A percentile compares a stretch with the other conserved stretches of the same genome.
Evolutionary conservation across 768 basidiomycete genomes (phyloP).

Genomic region (Lactifluus subvellereus): DNA sequence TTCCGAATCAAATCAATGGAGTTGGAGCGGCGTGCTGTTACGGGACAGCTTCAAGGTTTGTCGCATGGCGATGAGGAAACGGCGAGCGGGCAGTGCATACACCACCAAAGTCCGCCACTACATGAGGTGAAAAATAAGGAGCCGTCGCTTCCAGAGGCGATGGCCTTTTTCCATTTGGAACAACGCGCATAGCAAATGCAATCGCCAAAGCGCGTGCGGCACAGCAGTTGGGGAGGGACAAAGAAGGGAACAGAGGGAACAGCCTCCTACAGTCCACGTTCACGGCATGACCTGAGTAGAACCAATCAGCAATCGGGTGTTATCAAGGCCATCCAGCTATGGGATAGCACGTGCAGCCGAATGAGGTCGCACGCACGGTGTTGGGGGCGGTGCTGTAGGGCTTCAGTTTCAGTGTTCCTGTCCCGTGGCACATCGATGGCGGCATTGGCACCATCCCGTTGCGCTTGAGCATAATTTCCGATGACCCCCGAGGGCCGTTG

Average conservation of each 20-base stretch:
- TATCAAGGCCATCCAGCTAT: background rate
- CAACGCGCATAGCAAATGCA: background rate
- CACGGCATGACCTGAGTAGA: background rate
- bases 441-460: background rate
- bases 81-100: background rate
- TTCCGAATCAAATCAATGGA: background rate
- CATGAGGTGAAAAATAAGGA: background rate
- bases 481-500: background rate
- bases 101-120: background rate
- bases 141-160: background rate
- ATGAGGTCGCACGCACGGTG: background rate
- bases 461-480: too few species aligned
- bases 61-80: conserved; percentile 1
- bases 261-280: conserved; percentile 13
- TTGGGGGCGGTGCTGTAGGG: conserved; percentile 13
- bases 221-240: background rate
- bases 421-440: background rate
- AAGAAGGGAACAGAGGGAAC: background rate
- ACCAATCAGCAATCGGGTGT: conserved; percentile 4
- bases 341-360: background rate
- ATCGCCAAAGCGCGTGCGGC: background rate
- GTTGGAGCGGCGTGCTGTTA: background rate
- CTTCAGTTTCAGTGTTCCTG: background rate
- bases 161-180: background rate
- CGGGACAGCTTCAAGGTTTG: background rate